Evolutionary conservation across 257 asterid species (phyloP).

Genomic region (Fraxinus anomala): DNA sequence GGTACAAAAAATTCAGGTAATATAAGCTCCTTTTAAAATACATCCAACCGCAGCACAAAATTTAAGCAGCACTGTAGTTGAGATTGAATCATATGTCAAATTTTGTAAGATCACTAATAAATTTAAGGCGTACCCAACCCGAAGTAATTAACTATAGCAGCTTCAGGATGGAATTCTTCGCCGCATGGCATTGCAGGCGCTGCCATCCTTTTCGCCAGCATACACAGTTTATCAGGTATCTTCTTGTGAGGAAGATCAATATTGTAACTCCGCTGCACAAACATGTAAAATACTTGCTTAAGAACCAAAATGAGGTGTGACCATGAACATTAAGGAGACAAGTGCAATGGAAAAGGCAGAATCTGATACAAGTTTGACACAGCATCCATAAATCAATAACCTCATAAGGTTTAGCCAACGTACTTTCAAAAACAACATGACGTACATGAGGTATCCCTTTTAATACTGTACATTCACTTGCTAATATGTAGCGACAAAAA

Average conservation of each 20-base stretch:
- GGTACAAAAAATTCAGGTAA: no score
- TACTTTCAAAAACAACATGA: no score
- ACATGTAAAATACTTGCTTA: slow-evolving; percentile 22
- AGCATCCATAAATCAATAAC: not conserved
- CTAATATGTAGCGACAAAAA: not conserved
- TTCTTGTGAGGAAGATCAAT: slow-evolving; percentile 77
- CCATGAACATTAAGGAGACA: not conserved
- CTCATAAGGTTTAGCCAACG: slow-evolving; percentile 1
- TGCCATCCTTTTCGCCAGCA: slow-evolving; percentile 72
- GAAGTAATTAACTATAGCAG: slow-evolving; percentile 94
- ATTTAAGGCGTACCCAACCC: slow-evolving; percentile 53
- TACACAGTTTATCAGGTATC: slow-evolving; percentile 77
- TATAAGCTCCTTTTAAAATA: no score
- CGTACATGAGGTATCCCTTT: not conserved
- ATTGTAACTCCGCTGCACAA: slow-evolving; percentile 75
- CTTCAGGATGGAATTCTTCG: slow-evolving; percentile 84
- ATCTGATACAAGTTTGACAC: slow-evolving; percentile 2
- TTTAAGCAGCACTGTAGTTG: no score
- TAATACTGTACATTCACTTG: not conserved
- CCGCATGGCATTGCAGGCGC: slow-evolving; percentile 74
- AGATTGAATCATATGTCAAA: no score
- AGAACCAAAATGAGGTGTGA: not conserved
- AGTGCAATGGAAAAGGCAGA: slow-evolving; percentile 7
- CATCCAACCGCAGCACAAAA: no score
- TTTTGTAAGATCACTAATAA: no score